phyloP scores from a whole-genome alignment of 106 monocot species.

The Apostasia ramifera region DNA sequence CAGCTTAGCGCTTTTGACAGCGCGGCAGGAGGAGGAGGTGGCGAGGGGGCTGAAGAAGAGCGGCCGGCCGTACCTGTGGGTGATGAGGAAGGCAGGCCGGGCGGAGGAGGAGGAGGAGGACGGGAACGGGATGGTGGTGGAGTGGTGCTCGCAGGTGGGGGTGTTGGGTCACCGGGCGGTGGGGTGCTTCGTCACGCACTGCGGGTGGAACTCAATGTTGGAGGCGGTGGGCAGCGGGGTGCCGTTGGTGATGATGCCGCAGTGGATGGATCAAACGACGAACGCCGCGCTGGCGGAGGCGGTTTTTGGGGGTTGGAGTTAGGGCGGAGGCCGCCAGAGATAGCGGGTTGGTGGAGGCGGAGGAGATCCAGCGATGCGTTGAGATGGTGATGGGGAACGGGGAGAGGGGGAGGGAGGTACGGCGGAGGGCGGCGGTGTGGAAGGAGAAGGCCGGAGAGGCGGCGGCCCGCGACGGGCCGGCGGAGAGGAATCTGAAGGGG shows the following conservation, averaged over 20 bases:
- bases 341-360: slow-evolving; percentile 12
- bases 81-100: slow-evolving; percentile 28
- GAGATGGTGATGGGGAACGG: slow-evolving; percentile 27
- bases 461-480: neutral
- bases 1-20: slow-evolving; percentile 20
- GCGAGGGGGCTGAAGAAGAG: slow-evolving; percentile 16
- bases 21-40: slow-evolving; percentile 41
- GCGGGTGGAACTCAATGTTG: slow-evolving; percentile 65
- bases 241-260: slow-evolving; percentile 16
- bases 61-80: slow-evolving; percentile 43
- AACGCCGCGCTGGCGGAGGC: slow-evolving; percentile 1
- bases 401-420: slow-evolving; percentile 11
- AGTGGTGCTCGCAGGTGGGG: slow-evolving; percentile 2
- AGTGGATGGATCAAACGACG: slow-evolving; percentile 2
- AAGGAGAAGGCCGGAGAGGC: slow-evolving; percentile 2
- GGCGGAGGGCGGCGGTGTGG: slow-evolving; percentile 1
- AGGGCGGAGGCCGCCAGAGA: neutral
- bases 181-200: slow-evolving; percentile 72
- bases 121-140: neutral
- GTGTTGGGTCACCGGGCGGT: slow-evolving; percentile 14
- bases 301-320: slow-evolving; percentile 1
- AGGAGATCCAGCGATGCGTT: slow-evolving; percentile 33
- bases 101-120: slow-evolving; percentile 5
- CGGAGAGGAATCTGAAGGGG: neutral
- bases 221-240: slow-evolving; percentile 6